Percentiles rank a stretch among this genome's conserved stretches.
phyloP scores from a whole-genome alignment of 2,329 filamentous ascomycete species.

The Fusarium sp. region DNA sequence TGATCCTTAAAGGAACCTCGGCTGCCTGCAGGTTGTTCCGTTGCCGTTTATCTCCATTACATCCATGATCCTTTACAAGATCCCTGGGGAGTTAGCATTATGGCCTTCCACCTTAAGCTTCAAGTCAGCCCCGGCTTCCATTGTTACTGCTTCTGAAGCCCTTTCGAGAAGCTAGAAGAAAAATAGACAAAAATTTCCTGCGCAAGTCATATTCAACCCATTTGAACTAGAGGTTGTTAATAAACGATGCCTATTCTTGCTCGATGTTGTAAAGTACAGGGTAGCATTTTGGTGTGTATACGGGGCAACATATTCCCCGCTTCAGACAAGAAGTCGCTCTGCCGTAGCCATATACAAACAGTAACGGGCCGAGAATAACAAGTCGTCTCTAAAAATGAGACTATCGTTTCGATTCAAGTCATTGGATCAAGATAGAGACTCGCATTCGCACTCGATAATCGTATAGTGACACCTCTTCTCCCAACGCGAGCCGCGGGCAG shows the following conservation, averaged over 20 bases:
- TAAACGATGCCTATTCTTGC: neutral
- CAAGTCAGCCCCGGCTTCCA: neutral
- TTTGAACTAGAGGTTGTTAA: neutral
- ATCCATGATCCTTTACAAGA: neutral
- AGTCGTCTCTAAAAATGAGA: no score
- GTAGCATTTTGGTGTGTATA: neutral
- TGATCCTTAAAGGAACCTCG: neutral
- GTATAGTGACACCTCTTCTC: neutral
- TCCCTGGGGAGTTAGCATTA: accelerated
- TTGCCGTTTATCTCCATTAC: neutral
- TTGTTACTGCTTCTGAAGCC: no score
- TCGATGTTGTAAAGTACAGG: neutral
- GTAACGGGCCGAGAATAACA: no score
- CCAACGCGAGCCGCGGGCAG: neutral
- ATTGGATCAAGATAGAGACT: neutral
- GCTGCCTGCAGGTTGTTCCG: neutral
- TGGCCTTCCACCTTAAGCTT: neutral
- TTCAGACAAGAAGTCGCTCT: no score
- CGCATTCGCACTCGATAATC: neutral
- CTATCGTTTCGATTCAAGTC: no score
- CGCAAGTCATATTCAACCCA: accelerated
- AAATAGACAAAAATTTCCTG: accelerated
- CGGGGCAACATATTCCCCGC: neutral
- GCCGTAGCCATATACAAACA: no score
- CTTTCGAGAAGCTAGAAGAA: accelerated